phyloP scores from a whole-genome alignment of 176 grass and related monocot genomes.

The Oryza glaberrima region DNA sequence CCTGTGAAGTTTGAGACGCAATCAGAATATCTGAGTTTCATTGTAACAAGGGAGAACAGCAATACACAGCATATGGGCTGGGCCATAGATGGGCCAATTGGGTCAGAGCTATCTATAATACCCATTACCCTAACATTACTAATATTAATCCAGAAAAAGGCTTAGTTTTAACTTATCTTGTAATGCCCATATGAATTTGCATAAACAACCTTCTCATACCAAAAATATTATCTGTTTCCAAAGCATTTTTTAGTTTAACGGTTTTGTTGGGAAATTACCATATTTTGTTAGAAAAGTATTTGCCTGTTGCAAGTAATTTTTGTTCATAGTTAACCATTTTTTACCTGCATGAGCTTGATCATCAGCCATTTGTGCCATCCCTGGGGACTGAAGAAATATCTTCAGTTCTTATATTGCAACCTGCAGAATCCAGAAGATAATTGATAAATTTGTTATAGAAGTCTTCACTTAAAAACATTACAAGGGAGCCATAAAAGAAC shows the following conservation, averaged over 20 bases:
- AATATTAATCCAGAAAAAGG: too few species aligned
- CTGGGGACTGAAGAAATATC: background rate
- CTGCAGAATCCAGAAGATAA: background rate
- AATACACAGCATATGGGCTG: background rate
- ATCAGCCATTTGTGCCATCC: background rate
- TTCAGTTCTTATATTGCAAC: background rate
- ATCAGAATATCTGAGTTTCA: background rate
- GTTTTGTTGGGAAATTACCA: conserved; percentile 21
- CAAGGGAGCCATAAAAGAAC: background rate
- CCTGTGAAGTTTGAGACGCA: background rate
- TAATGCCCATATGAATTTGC: background rate
- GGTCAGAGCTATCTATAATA: background rate
- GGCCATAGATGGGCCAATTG: background rate
- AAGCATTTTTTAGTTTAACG: background rate
- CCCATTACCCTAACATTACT: background rate
- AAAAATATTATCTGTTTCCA: background rate
- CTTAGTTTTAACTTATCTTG: background rate
- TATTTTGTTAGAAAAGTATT: background rate
- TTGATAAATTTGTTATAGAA: conserved; percentile 15
- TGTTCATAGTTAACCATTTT: background rate
- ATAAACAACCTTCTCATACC: background rate
- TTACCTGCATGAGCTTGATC: conserved; percentile 1
- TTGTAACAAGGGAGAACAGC: background rate
- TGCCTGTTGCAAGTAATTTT: background rate
- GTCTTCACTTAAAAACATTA: conserved; percentile 3